Conservation (phyloP, 495 filamentous ascomycete genomes). For the Immersiella caudata region DNA sequence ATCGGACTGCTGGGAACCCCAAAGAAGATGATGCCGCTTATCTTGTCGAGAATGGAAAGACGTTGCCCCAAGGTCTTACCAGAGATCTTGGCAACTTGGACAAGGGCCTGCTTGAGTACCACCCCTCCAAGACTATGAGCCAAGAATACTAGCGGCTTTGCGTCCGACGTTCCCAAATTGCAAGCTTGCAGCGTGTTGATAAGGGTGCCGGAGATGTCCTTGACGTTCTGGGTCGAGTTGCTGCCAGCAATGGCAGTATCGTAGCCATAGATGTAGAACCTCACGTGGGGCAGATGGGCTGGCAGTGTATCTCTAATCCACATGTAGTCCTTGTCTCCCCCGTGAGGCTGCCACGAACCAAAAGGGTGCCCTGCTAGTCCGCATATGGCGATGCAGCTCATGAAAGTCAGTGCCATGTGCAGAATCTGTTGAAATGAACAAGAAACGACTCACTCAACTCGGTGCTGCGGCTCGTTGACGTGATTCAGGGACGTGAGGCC, state of each 20-base stretch:
- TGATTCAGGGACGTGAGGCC: neutral
- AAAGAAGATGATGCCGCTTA: constrained; percentile 38
- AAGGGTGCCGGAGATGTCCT: constrained; percentile 23
- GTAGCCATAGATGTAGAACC: constrained; percentile 39
- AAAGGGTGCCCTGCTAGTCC: constrained; percentile 27
- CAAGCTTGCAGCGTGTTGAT: neutral
- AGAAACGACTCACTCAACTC: too few relatives aligned
- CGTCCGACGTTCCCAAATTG: constrained; percentile 6
- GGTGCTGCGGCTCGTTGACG: neutral
- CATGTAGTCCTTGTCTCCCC: constrained; percentile 21
- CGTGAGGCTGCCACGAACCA: constrained; percentile 29
- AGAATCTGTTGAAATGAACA: too few relatives aligned
- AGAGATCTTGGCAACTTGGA: constrained; percentile 22
- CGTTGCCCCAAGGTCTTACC: too few relatives aligned
- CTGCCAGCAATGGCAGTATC: constrained; percentile 20
- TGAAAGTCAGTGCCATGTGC: too few relatives aligned
- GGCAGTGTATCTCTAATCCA: constrained; percentile 45
- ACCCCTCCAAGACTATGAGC: constrained; percentile 44
- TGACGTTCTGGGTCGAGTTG: constrained; percentile 28
- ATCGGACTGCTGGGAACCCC: constrained; percentile 39
- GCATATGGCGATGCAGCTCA: constrained; percentile 27
- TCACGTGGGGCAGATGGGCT: constrained; percentile 20
- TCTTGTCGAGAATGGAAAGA: constrained; percentile 12
- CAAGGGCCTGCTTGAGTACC: constrained; percentile 35
- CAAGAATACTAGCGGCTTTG: constrained; percentile 35